These are phyloP conservation scores for Eremochloa ophiuroides DNA, from an alignment of 176 grass and related monocot genomes.

Conservation along the genomic window DNA sequence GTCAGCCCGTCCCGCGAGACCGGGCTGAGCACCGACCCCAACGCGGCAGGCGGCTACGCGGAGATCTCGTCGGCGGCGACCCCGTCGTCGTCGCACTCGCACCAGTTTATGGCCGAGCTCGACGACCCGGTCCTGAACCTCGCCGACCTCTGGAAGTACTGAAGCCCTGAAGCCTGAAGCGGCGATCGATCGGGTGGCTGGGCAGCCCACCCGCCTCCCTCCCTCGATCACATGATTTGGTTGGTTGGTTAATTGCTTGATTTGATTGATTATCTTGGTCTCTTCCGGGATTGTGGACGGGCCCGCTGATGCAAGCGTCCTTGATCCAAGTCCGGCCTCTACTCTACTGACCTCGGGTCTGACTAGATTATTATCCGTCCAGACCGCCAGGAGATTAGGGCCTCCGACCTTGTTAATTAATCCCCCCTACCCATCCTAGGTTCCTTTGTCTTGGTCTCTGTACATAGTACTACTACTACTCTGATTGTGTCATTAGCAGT, in stretches of 20 bases:
- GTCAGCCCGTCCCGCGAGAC: constrained; percentile 67
- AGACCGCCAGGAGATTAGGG: constrained; percentile 43
- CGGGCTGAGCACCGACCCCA: constrained; percentile 51
- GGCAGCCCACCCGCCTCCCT: neutral
- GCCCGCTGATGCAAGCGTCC: constrained; percentile 26
- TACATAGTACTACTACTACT: constrained; percentile 29
- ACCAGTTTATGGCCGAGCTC: constrained; percentile 33
- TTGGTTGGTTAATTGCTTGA: constrained; percentile 37
- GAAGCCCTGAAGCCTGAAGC: neutral
- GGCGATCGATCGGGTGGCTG: neutral
- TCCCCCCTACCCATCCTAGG: constrained; percentile 8
- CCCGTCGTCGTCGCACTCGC: constrained; percentile 33
- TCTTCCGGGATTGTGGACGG: neutral
- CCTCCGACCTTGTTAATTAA: constrained; percentile 45
- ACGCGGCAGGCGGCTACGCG: constrained; percentile 36
- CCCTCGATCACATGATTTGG: neutral
- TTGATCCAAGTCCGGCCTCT: constrained; percentile 15
- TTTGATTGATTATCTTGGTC: constrained; percentile 42
- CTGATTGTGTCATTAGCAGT: constrained; percentile 41
- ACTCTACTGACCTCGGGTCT: constrained; percentile 13
- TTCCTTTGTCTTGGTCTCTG: constrained; percentile 34
- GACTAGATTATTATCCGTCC: constrained; percentile 33
- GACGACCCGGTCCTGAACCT: constrained; percentile 43
- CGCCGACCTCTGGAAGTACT: constrained; percentile 57
- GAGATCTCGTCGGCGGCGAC: constrained; percentile 78